A percentile compares a stretch with the other conserved stretches of the same genome.
Conservation (phyloP, 2,329 filamentous ascomycete genomes). For the Xylaria multiplex region DNA sequence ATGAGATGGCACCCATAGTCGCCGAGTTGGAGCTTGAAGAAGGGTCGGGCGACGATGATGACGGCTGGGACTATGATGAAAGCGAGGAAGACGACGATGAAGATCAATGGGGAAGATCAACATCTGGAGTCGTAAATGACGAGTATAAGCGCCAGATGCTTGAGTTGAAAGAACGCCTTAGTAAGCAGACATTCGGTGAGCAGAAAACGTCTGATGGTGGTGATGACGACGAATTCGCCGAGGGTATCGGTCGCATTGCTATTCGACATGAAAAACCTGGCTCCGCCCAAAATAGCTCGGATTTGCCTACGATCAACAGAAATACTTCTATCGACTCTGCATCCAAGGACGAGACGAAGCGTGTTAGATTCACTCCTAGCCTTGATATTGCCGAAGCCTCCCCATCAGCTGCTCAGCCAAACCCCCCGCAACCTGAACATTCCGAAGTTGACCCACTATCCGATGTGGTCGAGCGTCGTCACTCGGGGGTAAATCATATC, state of each 20-base stretch:
- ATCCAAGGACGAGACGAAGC: constrained; percentile 36
- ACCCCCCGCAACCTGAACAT: constrained; percentile 28
- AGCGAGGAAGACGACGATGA: constrained; percentile 67
- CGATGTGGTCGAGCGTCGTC: constrained; percentile 62
- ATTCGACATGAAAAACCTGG: constrained; percentile 46
- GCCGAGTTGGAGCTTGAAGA: constrained; percentile 90
- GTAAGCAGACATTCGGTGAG: constrained; percentile 51
- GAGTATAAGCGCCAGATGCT: constrained; percentile 86
- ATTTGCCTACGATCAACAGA: constrained; percentile 41
- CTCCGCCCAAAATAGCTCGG: constrained; percentile 1
- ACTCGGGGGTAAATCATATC: constrained; percentile 30
- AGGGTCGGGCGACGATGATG: constrained; percentile 63
- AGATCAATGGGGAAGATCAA: constrained; percentile 80
- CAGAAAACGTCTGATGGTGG: constrained; percentile 54
- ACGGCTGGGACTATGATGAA: constrained; percentile 62
- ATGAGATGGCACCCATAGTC: constrained; percentile 90
- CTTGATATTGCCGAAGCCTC: constrained; percentile 47
- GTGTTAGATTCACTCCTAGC: constrained; percentile 46
- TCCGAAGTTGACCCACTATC: constrained; percentile 59
- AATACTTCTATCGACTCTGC: constrained; percentile 7
- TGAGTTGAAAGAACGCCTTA: constrained; percentile 79
- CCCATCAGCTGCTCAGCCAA: constrained; percentile 42
- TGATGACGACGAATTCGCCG: constrained; percentile 51
- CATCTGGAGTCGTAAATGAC: constrained; percentile 71
- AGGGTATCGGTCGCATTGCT: constrained; percentile 54